These are phyloP conservation scores for Microbotryomycetes sp. DNA, from an alignment of 1,284 basidiomycete species.

Conservation along the genomic window DNA sequence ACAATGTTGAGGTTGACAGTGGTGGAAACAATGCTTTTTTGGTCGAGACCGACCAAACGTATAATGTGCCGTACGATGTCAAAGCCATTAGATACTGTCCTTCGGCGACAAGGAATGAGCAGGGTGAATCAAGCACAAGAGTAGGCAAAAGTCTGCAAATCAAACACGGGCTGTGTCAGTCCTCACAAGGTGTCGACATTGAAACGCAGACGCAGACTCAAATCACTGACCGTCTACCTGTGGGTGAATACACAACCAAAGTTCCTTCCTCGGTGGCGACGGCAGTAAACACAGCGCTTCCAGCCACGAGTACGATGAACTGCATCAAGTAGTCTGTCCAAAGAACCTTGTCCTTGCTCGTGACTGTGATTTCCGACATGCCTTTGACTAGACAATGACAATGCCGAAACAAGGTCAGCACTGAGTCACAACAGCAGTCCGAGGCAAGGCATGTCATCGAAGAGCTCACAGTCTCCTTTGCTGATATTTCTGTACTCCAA, in stretches of 20 bases:
- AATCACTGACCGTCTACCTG: slow-evolving; percentile 61
- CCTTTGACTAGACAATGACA: slow-evolving; percentile 43
- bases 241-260: slow-evolving; percentile 68
- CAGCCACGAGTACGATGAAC: slow-evolving; percentile 59
- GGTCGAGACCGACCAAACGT: slow-evolving; percentile 58
- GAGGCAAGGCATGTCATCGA: not conserved
- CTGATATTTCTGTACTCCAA: slow-evolving; percentile 76
- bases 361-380: slow-evolving; percentile 61
- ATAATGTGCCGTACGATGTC: slow-evolving; percentile 61
- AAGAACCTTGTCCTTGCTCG: slow-evolving; percentile 55
- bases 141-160: slow-evolving; percentile 60
- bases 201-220: not conserved
- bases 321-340: slow-evolving; percentile 84
- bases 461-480: slow-evolving; percentile 50
- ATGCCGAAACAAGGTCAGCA: slow-evolving; percentile 6
- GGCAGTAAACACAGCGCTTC: slow-evolving; percentile 63
- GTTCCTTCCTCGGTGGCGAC: slow-evolving; percentile 68
- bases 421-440: not conserved
- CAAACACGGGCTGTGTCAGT: not conserved
- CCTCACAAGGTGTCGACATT: no score
- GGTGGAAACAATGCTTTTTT: slow-evolving; percentile 58
- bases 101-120: slow-evolving; percentile 58
- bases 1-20: slow-evolving; percentile 55
- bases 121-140: slow-evolving; percentile 63
- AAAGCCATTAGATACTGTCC: slow-evolving; percentile 61